These are phyloP conservation scores for Bjerkandera adusta DNA, from an alignment of 1,284 basidiomycete species.

Conservation along the genomic window DNA sequence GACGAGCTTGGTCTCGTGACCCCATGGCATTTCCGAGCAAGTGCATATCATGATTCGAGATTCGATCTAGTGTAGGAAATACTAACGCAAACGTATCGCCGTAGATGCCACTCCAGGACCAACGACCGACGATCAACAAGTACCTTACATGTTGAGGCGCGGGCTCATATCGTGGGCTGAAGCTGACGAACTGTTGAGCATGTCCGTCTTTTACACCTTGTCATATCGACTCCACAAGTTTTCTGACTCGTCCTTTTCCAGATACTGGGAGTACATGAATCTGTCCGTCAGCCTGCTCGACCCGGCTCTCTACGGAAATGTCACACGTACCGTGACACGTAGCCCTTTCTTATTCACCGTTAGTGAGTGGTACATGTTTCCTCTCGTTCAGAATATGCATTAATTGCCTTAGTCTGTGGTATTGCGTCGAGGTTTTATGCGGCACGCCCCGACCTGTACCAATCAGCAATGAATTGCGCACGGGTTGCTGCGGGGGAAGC, in stretches of 20 bases:
- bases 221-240: not conserved
- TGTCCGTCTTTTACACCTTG: constrained; percentile 51
- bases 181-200: constrained; percentile 74
- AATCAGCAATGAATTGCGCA: constrained; percentile 64
- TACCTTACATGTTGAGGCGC: constrained; percentile 68
- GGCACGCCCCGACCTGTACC: constrained; percentile 61
- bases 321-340: constrained; percentile 51
- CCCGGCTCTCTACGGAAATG: constrained; percentile 67
- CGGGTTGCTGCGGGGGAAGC: constrained; percentile 71
- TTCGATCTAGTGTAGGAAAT: no score
- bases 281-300: constrained; percentile 68
- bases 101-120: constrained; percentile 44
- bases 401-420: constrained; percentile 57
- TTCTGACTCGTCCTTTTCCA: constrained; percentile 25
- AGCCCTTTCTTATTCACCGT: constrained; percentile 82
- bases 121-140: constrained; percentile 33
- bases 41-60: no score
- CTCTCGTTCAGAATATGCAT: constrained; percentile 1
- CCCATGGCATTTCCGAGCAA: not conserved
- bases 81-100: no score
- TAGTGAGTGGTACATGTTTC: constrained; percentile 46
- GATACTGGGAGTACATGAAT: constrained; percentile 77
- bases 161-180: constrained; percentile 69
- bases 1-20: not conserved
- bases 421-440: constrained; percentile 72